Evolutionary conservation across 139 green algal genomes (phyloP).

Genomic region (Edaphochlamys debaryana): DNA sequence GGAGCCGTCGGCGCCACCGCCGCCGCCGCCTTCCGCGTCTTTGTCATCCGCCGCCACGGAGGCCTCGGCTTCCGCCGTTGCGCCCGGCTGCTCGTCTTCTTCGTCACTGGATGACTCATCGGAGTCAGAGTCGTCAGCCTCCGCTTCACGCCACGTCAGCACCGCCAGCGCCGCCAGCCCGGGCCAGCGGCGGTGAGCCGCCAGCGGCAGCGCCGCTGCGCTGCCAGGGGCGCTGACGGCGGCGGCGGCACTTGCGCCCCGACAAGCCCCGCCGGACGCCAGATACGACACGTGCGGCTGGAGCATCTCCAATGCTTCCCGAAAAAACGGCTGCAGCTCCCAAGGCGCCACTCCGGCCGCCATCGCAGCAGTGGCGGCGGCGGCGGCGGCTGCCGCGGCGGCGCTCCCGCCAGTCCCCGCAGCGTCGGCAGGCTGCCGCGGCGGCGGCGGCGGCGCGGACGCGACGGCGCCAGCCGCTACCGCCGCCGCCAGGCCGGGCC

Average conservation of each 20-base stretch:
- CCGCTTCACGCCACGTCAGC: neutral
- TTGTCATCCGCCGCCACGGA: no score
- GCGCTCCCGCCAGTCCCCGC: neutral
- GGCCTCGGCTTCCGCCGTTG: no score
- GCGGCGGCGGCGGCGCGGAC: neutral
- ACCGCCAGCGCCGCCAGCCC: neutral
- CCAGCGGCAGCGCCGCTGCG: neutral
- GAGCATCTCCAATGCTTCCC: conserved; percentile 18
- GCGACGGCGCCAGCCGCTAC: conserved; percentile 1
- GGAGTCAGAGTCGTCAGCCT: neutral
- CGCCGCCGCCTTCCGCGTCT: no score
- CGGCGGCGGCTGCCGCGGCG: neutral
- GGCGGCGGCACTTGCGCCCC: no score
- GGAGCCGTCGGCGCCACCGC: no score
- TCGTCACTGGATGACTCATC: no score
- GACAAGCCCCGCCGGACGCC: neutral
- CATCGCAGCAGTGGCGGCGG: neutral
- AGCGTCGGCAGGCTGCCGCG: neutral
- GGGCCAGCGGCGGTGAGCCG: neutral
- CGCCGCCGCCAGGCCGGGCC: conserved; percentile 19
- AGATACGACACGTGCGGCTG: neutral
- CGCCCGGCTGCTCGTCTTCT: no score
- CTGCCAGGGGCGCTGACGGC: no score
- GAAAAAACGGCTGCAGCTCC: conserved; percentile 10
- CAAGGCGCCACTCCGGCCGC: no score